Percentiles rank a stretch among this genome's conserved stretches.
phyloP scores from a whole-genome alignment of 2,329 filamentous ascomycete species.

The Arthrobotrys conoides region DNA sequence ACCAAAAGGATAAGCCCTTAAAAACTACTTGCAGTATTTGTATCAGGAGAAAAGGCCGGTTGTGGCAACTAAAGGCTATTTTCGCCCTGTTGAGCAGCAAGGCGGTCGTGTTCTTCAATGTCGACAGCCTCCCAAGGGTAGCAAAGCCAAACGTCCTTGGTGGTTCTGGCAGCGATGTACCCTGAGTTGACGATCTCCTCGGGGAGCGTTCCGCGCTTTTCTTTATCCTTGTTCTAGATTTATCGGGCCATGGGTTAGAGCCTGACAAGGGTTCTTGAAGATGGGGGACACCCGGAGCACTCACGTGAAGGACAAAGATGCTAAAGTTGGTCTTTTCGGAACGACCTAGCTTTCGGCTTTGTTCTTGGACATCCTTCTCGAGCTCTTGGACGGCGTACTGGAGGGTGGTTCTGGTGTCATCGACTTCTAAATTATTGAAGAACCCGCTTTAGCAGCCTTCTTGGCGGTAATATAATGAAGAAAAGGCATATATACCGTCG shows the following conservation, averaged over 20 bases:
- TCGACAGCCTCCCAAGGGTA: constrained; percentile 98
- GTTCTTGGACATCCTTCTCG: constrained; percentile 91
- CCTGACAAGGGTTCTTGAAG: constrained; percentile 4
- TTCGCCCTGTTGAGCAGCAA: constrained; percentile 71
- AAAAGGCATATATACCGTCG: constrained; percentile 71
- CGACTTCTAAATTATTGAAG: constrained; percentile 74
- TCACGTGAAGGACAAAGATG: constrained; percentile 93
- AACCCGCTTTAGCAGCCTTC: background rate
- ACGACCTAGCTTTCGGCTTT: constrained; percentile 79
- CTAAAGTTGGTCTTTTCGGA: constrained; percentile 82
- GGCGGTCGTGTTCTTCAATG: constrained; percentile 89
- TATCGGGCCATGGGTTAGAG: background rate
- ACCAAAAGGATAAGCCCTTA: background rate
- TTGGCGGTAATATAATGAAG: background rate
- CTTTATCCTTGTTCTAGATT: constrained; percentile 91
- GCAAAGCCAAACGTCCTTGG: constrained; percentile 97
- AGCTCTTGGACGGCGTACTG: constrained; percentile 94
- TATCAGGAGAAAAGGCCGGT: background rate
- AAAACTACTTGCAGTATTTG: background rate
- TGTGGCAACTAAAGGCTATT: constrained; percentile 24
- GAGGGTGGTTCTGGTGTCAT: constrained; percentile 92
- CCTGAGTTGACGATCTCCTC: constrained; percentile 80
- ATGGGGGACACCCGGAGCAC: constrained; percentile 65
- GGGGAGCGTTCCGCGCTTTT: constrained; percentile 90
- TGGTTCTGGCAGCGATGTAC: constrained; percentile 89